These are phyloP conservation scores for Leishmania arabica DNA, from an alignment of 208 protist genomes.

Conservation along the genomic window DNA sequence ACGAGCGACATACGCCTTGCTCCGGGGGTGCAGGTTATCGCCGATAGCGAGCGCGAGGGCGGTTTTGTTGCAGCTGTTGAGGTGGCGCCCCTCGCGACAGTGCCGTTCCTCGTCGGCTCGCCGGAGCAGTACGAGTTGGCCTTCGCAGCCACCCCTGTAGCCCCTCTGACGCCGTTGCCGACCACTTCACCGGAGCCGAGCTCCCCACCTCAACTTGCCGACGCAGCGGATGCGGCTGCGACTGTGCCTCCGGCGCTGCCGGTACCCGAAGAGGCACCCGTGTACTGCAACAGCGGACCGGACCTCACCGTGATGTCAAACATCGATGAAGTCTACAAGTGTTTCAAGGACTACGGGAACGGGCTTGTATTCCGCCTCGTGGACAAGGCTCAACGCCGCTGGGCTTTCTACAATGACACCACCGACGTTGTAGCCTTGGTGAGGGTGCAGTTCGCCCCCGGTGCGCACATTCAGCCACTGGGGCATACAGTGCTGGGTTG, in stretches of 20 bases:
- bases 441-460: conserved; percentile 43
- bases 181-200: neutral
- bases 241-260: neutral
- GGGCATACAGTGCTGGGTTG: conserved; percentile 34
- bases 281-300: conserved; percentile 49
- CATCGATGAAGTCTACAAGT: conserved; percentile 59
- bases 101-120: conserved; percentile 58
- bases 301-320: conserved; percentile 41
- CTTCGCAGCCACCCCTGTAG: conserved; percentile 45
- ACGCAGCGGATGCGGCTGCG: neutral
- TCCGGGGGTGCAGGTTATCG: conserved; percentile 34
- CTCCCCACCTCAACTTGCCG: neutral
- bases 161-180: conserved; percentile 19
- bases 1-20: conserved; percentile 32
- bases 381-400: conserved; percentile 33
- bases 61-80: conserved; percentile 52
- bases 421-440: conserved; percentile 48
- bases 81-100: conserved; percentile 63
- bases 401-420: conserved; percentile 89
- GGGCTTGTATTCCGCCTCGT: conserved; percentile 84
- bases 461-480: conserved; percentile 37
- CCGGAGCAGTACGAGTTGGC: conserved; percentile 54
- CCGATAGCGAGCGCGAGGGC: conserved; percentile 33
- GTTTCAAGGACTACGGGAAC: conserved; percentile 82
- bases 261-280: conserved; percentile 23